These are phyloP conservation scores for Mallotus japonicus DNA, from an alignment of 441 rosid species.

Conservation along the genomic window DNA sequence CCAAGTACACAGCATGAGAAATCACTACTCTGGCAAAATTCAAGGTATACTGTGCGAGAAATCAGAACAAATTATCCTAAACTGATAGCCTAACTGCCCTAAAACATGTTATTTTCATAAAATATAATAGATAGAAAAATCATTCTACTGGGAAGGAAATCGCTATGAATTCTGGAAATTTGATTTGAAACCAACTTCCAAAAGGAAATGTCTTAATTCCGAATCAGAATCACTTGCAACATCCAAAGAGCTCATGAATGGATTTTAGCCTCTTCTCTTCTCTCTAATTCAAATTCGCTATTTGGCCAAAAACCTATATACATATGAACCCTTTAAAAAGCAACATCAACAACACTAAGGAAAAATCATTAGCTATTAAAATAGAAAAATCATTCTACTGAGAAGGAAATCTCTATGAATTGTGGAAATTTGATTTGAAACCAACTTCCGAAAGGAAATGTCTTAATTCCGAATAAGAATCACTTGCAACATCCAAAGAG, in stretches of 20 bases:
- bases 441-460: background rate
- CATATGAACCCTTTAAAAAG: too few relatives aligned
- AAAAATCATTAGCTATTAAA: too few relatives aligned
- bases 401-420: background rate
- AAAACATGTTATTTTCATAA: background rate
- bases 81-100: background rate
- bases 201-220: background rate
- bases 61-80: background rate
- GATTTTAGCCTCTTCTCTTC: background rate
- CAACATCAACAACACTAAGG: too few relatives aligned
- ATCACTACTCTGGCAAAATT: background rate
- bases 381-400: background rate
- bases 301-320: too few relatives aligned
- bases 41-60: background rate
- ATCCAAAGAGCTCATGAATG: conserved; percentile 2
- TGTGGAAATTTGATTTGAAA: background rate
- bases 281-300: background rate
- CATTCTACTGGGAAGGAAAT: background rate
- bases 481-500: background rate
- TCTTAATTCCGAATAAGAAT: background rate
- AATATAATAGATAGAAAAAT: background rate
- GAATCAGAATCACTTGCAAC: background rate
- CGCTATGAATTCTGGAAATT: background rate
- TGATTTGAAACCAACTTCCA: background rate
- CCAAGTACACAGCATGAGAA: background rate